Percentiles rank a stretch among this genome's conserved stretches.
Evolutionary conservation across 2,329 filamentous ascomycete species (phyloP).

Genomic region (Neopestalotiopsis sp.): DNA sequence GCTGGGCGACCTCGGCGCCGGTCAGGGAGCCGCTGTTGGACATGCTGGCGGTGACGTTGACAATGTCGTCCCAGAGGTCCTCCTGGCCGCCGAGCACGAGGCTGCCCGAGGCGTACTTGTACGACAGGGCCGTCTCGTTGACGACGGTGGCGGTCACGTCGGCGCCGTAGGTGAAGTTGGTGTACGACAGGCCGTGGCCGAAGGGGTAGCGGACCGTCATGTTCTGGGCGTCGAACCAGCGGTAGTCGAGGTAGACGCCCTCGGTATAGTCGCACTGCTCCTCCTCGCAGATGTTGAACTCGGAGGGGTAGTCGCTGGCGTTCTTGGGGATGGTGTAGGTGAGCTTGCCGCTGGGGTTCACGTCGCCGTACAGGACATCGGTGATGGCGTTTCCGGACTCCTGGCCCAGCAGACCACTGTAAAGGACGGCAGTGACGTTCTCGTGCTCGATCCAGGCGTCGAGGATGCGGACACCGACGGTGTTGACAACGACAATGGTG

Average conservation of each 20-base stretch:
- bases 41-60: constrained; percentile 52
- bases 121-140: constrained; percentile 36
- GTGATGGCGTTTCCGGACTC: constrained; percentile 37
- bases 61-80: constrained; percentile 59
- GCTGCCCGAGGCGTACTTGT: constrained; percentile 49
- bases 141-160: constrained; percentile 12
- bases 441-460: constrained; percentile 60
- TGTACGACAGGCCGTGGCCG: constrained; percentile 62
- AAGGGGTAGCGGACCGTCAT: constrained; percentile 59
- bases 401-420: constrained; percentile 64
- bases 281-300: constrained; percentile 25
- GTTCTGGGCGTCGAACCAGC: constrained; percentile 54
- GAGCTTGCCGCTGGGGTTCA: constrained; percentile 63
- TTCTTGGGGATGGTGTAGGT: constrained; percentile 62
- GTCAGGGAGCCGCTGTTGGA: constrained; percentile 55
- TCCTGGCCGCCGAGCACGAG: constrained; percentile 58
- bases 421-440: constrained; percentile 66
- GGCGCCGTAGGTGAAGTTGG: constrained; percentile 35
- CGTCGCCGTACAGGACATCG: constrained; percentile 64
- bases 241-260: constrained; percentile 61
- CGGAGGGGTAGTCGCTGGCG: constrained; percentile 53
- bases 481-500: constrained; percentile 71
- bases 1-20: constrained; percentile 62
- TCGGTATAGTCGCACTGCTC: constrained; percentile 39
- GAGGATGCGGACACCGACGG: constrained; percentile 65